A percentile compares a stretch with the other conserved stretches of the same genome.
phyloP scores from a whole-genome alignment of 2,329 filamentous ascomycete species.

The Rhytidhysteron rufulum region DNA sequence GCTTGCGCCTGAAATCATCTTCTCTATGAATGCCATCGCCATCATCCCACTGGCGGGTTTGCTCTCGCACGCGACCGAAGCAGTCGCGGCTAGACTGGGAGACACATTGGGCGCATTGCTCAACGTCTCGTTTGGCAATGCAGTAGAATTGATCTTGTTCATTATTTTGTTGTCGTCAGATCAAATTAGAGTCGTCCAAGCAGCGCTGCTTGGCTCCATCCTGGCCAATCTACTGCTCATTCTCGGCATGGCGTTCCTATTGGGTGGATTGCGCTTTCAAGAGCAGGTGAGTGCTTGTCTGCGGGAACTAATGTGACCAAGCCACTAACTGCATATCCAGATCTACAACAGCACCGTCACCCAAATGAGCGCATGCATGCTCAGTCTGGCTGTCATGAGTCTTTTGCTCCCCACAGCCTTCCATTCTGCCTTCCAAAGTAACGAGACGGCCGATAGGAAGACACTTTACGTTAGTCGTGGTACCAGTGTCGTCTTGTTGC shows the following conservation, averaged over 20 bases:
- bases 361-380: constrained; percentile 90
- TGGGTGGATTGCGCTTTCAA: constrained; percentile 79
- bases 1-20: constrained; percentile 42
- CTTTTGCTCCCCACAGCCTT: constrained; percentile 69
- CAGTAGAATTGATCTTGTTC: constrained; percentile 52
- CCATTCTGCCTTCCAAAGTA: constrained; percentile 64
- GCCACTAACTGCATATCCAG: constrained; percentile 35
- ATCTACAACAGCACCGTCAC: constrained; percentile 95
- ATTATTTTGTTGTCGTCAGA: constrained; percentile 49
- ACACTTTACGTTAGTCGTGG: constrained; percentile 84
- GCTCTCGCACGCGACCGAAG: constrained; percentile 48
- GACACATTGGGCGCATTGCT: constrained; percentile 49
- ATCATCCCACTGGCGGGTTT: constrained; percentile 50
- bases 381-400: constrained; percentile 88
- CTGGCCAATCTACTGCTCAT: constrained; percentile 84
- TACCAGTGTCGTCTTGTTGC: constrained; percentile 78
- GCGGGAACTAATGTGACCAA: not conserved
- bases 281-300: constrained; percentile 61
- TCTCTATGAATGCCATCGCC: constrained; percentile 50
- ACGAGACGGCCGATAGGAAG: constrained; percentile 59
- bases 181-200: constrained; percentile 88
- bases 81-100: constrained; percentile 45
- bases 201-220: constrained; percentile 84
- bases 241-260: constrained; percentile 84
- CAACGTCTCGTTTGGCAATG: constrained; percentile 52